Percentiles rank a stretch among this genome's conserved stretches.
Evolutionary conservation across 129 eudicot genomes (phyloP).

Genomic region (Centrapalus pauciflorus): DNA sequence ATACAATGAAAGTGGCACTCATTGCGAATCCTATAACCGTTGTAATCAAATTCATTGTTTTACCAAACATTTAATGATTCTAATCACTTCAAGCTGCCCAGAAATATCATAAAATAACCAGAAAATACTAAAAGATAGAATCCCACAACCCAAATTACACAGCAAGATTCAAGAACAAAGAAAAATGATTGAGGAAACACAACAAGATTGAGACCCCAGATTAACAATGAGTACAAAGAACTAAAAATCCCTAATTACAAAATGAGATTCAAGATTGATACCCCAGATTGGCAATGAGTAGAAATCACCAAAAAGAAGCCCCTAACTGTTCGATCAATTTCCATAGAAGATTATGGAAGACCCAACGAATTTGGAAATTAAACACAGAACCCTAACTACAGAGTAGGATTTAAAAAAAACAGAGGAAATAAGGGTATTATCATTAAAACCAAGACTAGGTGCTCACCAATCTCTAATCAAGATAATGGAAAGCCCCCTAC

Average conservation of each 20-base stretch:
- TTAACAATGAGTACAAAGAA: neutral
- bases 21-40: conserved; percentile 91
- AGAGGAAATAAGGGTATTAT: conserved; percentile 11
- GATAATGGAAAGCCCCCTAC: conserved; percentile 10
- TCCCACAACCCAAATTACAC: neutral
- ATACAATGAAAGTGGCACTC: conserved; percentile 94
- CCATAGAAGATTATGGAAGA: conserved; percentile 18
- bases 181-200: conserved; percentile 2
- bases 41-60: conserved; percentile 71
- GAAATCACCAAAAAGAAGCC: conserved; percentile 4
- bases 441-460: conserved; percentile 1
- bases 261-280: neutral
- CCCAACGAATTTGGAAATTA: neutral
- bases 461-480: neutral
- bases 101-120: neutral
- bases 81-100: neutral
- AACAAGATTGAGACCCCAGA: conserved; percentile 12
- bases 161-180: conserved; percentile 2
- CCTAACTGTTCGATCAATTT: conserved; percentile 10
- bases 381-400: conserved; percentile 18
- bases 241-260: neutral
- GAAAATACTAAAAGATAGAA: neutral
- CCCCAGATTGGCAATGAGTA: neutral
- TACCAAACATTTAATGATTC: conserved; percentile 47
- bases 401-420: conserved; percentile 1